phyloP scores from a whole-genome alignment of 2,329 filamentous ascomycete genomes.

The Fusarium cyanostomum region DNA sequence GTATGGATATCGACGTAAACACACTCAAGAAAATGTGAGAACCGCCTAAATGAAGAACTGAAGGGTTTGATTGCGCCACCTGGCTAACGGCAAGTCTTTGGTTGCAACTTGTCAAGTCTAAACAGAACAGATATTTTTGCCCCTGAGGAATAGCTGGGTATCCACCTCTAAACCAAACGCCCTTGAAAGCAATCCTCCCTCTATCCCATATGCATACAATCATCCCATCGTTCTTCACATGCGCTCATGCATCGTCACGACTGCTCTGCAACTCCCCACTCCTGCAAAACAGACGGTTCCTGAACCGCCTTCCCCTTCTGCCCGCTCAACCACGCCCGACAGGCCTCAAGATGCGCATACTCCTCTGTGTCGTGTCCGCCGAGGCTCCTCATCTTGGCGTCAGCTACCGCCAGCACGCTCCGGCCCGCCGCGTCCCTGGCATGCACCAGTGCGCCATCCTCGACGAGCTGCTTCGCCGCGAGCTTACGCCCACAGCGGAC shows the following conservation, averaged over 20 bases:
- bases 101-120: constrained; percentile 5
- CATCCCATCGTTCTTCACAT: not conserved
- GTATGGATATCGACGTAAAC: too few species aligned
- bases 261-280: constrained; percentile 48
- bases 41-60: too few species aligned
- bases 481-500: constrained; percentile 63
- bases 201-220: not conserved
- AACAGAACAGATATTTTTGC: not conserved
- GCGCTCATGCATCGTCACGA: not conserved
- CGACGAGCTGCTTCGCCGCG: constrained; percentile 57
- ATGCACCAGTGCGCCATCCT: constrained; percentile 59
- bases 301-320: constrained; percentile 48
- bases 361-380: constrained; percentile 44
- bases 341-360: constrained; percentile 57
- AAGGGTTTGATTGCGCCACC: too few species aligned
- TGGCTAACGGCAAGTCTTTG: too few species aligned
- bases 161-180: constrained; percentile 23
- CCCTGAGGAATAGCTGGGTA: constrained; percentile 8
- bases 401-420: constrained; percentile 58
- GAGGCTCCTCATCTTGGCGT: constrained; percentile 50
- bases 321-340: constrained; percentile 57
- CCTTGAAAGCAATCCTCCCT: not conserved
- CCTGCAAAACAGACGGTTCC: constrained; percentile 51
- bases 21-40: too few species aligned
- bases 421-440: constrained; percentile 56